These are phyloP conservation scores for Myxozyma geophila DNA, from an alignment of 805 yeast genomes.

Conservation along the genomic window DNA sequence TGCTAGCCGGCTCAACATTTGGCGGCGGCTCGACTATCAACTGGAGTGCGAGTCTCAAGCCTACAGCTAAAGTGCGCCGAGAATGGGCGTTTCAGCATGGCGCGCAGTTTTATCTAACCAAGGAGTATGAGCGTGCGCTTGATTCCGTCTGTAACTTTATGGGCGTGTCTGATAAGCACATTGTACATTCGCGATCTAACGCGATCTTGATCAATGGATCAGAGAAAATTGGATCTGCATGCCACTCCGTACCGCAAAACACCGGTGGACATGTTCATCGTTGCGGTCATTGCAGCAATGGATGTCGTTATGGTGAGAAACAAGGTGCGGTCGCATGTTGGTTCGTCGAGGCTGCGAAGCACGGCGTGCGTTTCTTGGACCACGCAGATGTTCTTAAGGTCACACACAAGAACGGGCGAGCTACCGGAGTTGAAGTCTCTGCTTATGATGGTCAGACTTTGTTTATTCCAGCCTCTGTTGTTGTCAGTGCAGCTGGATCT, in stretches of 20 bases:
- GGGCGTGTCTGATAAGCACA: constrained; percentile 52
- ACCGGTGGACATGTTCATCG: constrained; percentile 50
- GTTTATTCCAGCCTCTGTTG: constrained; percentile 51
- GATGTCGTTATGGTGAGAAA: constrained; percentile 57
- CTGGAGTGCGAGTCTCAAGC: constrained; percentile 59
- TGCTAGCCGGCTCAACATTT: constrained; percentile 58
- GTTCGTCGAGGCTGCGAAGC: constrained; percentile 54
- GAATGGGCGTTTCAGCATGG: constrained; percentile 56
- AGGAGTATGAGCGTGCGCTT: constrained; percentile 51
- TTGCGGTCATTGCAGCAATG: constrained; percentile 56
- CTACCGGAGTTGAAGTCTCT: constrained; percentile 51
- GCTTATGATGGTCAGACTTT: constrained; percentile 40
- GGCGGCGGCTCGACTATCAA: constrained; percentile 65
- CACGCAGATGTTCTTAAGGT: constrained; percentile 51
- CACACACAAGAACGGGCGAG: constrained; percentile 51
- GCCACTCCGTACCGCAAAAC: constrained; percentile 53
- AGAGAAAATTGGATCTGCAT: constrained; percentile 52
- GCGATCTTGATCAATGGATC: constrained; percentile 52
- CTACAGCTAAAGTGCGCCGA: constrained; percentile 56
- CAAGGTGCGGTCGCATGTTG: constrained; percentile 59
- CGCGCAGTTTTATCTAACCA: constrained; percentile 53
- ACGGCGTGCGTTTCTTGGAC: constrained; percentile 55
- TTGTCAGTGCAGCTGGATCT: constrained; percentile 55
- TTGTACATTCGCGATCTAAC: constrained; percentile 54
- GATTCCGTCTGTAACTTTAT: constrained; percentile 54